phyloP scores from a whole-genome alignment of 2,329 filamentous ascomycete species.

The Orbilia brochopaga region DNA sequence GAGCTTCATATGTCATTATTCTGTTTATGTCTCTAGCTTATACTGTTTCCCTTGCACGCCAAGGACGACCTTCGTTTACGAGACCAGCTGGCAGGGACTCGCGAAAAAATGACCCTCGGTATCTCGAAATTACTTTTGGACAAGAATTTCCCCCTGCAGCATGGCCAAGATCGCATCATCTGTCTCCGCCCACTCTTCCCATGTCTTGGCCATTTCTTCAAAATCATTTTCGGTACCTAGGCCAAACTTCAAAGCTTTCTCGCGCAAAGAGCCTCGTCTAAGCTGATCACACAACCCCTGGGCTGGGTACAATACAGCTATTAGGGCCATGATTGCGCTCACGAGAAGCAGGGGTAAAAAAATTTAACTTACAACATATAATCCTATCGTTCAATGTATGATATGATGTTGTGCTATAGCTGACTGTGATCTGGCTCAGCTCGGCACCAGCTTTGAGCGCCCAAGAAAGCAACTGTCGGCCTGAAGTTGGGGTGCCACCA shows the following conservation, averaged over 20 bases:
- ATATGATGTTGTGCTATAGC: slow-evolving; percentile 53
- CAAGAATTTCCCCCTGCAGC: slow-evolving; percentile 54
- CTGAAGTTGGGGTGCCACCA: slow-evolving; percentile 53
- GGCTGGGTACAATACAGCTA: slow-evolving; percentile 50
- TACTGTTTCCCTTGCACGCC: too few relatives aligned
- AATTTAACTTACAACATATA: slow-evolving; percentile 50
- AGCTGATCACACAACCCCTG: slow-evolving; percentile 52
- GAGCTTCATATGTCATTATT: not conserved
- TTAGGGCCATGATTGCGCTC: slow-evolving; percentile 46
- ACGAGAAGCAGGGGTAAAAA: slow-evolving; percentile 25
- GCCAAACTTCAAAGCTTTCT: slow-evolving; percentile 51
- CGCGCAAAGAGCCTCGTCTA: slow-evolving; percentile 52
- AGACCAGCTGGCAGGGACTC: not conserved
- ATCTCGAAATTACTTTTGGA: slow-evolving; percentile 53
- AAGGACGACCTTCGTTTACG: too few relatives aligned
- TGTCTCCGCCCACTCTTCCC: slow-evolving; percentile 54
- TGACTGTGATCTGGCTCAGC: slow-evolving; percentile 37
- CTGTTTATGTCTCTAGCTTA: not conserved
- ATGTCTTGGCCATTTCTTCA: slow-evolving; percentile 55
- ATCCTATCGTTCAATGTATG: slow-evolving; percentile 51
- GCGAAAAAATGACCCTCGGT: not conserved
- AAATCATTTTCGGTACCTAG: slow-evolving; percentile 52
- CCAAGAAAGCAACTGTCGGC: slow-evolving; percentile 56
- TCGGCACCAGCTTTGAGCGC: slow-evolving; percentile 54
- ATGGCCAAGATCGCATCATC: slow-evolving; percentile 54